phyloP scores from a whole-genome alignment of 1,284 basidiomycete genomes.

The Chalciporus sp. region DNA sequence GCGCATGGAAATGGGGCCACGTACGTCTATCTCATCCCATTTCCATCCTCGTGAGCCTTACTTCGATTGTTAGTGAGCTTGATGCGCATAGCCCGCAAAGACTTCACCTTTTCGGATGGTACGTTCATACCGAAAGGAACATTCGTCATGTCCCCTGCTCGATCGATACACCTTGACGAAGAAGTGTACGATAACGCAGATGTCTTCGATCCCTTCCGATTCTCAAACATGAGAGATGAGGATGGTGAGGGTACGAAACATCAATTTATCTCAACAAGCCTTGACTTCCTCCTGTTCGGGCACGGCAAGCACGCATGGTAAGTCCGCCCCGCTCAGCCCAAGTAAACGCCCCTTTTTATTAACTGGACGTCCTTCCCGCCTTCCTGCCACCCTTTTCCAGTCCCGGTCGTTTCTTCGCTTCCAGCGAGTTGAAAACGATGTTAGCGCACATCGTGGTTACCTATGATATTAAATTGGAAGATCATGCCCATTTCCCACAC shows the following conservation, averaged over 20 bases:
- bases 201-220: conserved; percentile 39
- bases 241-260: conserved; percentile 16
- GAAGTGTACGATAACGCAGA: conserved; percentile 27
- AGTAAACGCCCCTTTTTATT: too few species aligned
- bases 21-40: conserved; percentile 22
- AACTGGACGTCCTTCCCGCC: too few species aligned
- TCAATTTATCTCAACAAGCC: conserved; percentile 15
- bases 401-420: too few species aligned
- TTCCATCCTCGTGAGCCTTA: background rate
- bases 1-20: conserved; percentile 32
- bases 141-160: conserved; percentile 24
- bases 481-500: too few species aligned
- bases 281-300: conserved; percentile 24
- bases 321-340: too few species aligned
- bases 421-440: too few species aligned
- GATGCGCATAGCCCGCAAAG: conserved; percentile 36
- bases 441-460: too few species aligned
- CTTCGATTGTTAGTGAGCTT: conserved; percentile 33
- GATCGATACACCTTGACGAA: conserved; percentile 30
- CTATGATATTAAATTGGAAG: too few species aligned
- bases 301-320: conserved; percentile 23
- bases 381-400: too few species aligned
- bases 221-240: conserved; percentile 19
- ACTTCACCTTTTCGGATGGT: conserved; percentile 45
- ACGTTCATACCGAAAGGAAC: conserved; percentile 41